Evolutionary conservation across 2,329 filamentous ascomycete species (phyloP).

Genomic region (Apiospora rasikravindrae): DNA sequence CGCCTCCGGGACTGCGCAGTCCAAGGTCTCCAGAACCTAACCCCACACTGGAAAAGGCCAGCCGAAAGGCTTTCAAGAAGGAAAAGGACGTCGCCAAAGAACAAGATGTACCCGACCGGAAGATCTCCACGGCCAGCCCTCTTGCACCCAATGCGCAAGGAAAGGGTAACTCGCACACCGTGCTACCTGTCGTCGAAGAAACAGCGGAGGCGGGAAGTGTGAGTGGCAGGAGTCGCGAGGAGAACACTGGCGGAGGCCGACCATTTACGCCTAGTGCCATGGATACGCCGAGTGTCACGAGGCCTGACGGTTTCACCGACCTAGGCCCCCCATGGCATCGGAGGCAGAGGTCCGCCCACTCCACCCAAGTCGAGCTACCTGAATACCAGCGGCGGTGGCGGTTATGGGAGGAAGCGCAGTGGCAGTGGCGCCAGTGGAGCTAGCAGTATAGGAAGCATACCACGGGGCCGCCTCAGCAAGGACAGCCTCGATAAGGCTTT

Average conservation of each 20-base stretch:
- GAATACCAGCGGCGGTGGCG: slow-evolving; percentile 50
- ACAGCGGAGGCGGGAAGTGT: slow-evolving; percentile 77
- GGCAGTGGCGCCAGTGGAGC: slow-evolving; percentile 31
- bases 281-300: slow-evolving; percentile 36
- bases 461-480: slow-evolving; percentile 50
- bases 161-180: slow-evolving; percentile 41
- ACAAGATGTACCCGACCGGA: slow-evolving; percentile 38
- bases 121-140: slow-evolving; percentile 36
- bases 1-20: slow-evolving; percentile 40
- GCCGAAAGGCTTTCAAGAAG: slow-evolving; percentile 35
- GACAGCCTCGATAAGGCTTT: slow-evolving; percentile 66
- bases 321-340: slow-evolving; percentile 38
- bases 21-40: slow-evolving; percentile 38
- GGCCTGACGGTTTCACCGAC: slow-evolving; percentile 42
- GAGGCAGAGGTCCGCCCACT: slow-evolving; percentile 49
- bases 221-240: slow-evolving; percentile 62
- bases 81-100: slow-evolving; percentile 38
- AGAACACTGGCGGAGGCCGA: slow-evolving; percentile 39
- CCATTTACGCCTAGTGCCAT: slow-evolving; percentile 42
- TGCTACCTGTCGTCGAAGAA: slow-evolving; percentile 87
- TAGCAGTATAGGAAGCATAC: slow-evolving; percentile 39
- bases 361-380: slow-evolving; percentile 50
- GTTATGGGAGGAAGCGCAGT: slow-evolving; percentile 37
- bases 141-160: slow-evolving; percentile 30
- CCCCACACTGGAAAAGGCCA: slow-evolving; percentile 36